Conservation (phyloP, 495 filamentous ascomycete genomes). For the Chaetomium tenue region DNA sequence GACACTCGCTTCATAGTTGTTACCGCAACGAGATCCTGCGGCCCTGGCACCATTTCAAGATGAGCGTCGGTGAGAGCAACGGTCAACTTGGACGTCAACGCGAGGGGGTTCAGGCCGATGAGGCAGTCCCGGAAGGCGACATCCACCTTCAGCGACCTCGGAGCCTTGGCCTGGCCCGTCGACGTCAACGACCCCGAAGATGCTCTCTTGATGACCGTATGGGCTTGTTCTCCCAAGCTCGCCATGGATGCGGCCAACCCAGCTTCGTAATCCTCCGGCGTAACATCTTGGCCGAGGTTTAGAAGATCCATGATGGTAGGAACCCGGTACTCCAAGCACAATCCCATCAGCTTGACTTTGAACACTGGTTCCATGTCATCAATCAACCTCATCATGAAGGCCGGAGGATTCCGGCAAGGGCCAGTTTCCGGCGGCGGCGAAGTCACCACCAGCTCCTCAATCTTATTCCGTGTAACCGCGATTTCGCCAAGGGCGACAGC, state of each 20-base stretch:
- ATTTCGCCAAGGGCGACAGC: slow-evolving; percentile 68
- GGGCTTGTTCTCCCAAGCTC: slow-evolving; percentile 64
- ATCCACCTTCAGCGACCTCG: slow-evolving; percentile 62
- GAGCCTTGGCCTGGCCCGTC: slow-evolving; percentile 29
- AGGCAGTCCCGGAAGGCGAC: slow-evolving; percentile 74
- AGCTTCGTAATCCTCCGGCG: slow-evolving; percentile 70
- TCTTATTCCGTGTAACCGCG: slow-evolving; percentile 58
- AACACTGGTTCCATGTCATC: slow-evolving; percentile 92
- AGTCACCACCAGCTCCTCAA: slow-evolving; percentile 63
- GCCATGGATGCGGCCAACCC: slow-evolving; percentile 77
- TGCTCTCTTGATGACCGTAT: slow-evolving; percentile 43
- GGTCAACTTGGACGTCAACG: slow-evolving; percentile 66
- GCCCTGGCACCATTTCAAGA: slow-evolving; percentile 61
- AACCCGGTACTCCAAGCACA: slow-evolving; percentile 81
- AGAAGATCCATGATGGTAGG: slow-evolving; percentile 76
- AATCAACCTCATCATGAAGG: slow-evolving; percentile 68
- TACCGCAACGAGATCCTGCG: slow-evolving; percentile 56
- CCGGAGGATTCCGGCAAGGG: slow-evolving; percentile 53
- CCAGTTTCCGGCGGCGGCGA: slow-evolving; percentile 19
- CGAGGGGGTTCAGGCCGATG: slow-evolving; percentile 81
- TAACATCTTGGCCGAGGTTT: slow-evolving; percentile 62
- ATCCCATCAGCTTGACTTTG: slow-evolving; percentile 78
- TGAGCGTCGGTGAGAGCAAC: slow-evolving; percentile 75
- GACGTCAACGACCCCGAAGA: slow-evolving; percentile 18
- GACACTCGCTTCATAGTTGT: slow-evolving; percentile 75